Conservation (phyloP, 148 eudicot genomes). For the Selenicereus undatus region DNA sequence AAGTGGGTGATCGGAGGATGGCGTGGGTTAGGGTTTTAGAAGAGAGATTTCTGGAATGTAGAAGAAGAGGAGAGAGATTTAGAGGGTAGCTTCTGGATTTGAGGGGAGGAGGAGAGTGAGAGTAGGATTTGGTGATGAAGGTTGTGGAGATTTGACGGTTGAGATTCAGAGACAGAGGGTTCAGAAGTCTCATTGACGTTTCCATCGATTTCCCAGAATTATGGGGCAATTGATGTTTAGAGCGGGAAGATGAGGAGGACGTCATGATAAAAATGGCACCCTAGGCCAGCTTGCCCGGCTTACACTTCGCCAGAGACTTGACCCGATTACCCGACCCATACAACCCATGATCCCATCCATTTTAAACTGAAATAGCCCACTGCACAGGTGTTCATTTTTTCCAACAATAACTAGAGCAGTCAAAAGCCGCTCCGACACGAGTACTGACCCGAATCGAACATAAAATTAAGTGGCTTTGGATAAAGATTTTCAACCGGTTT, state of each 20-base stretch:
- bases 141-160: constrained; percentile 10
- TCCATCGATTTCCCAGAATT: constrained; percentile 14
- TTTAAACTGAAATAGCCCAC: not conserved
- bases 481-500: too few relatives aligned
- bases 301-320: not conserved
- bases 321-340: not conserved
- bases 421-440: too few relatives aligned
- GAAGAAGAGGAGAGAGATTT: constrained; percentile 8
- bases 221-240: not conserved
- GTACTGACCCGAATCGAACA: too few relatives aligned
- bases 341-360: not conserved
- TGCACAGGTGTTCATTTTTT: not conserved
- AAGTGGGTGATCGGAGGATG: constrained; percentile 14
- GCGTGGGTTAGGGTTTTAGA: constrained; percentile 8
- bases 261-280: too few relatives aligned
- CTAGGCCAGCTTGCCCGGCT: too few relatives aligned
- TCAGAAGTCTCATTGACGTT: constrained; percentile 16
- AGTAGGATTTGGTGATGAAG: constrained; percentile 10
- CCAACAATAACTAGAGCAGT: too few relatives aligned
- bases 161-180: constrained; percentile 11
- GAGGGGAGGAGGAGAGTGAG: not conserved
- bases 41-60: constrained; percentile 6
- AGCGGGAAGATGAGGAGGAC: not conserved
- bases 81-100: not conserved
- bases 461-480: too few relatives aligned